Base-by-base conservation (phyloP, 2,329 filamentous ascomycete genomes). In the Cladorrhinum sp. region DNA sequence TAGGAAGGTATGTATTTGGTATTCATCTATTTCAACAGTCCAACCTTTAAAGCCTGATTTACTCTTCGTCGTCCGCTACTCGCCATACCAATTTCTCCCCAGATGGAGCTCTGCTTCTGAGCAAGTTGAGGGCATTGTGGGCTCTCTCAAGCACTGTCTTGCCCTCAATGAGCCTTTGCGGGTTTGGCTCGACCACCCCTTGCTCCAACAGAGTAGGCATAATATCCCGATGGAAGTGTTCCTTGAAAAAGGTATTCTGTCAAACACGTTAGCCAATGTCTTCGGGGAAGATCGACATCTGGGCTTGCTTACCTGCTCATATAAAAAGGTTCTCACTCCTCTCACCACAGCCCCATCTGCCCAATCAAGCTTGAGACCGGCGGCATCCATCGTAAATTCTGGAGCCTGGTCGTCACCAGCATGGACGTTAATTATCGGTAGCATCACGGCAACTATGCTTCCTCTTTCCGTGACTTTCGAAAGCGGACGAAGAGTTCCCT, bases 371-470 rank as follows among this genome's bases (percentile, higher is more conserved):
- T 77, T 74, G 10, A 70, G 74, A 7, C 71, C 72, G n/a, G 64
- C 50, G 1, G 78, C 78, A 54, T 85, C 81, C 80, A 85, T 83
- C 36, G 76, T 75, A 58, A 85, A 87, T 62, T 79, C 75, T 0
- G 85, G 84, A 60, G 71, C 73, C 18, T 77, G 72, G 0, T 73
- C 74, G 3, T 78, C 74, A 0, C 74, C 78, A 0, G 84, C 78
- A 62, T 86, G 80, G 49, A 72, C 77, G 50, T 85, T 64, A 59
- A 88, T 83, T 16, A 87, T 79, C 0, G 85, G 85, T 5, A 89
- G 70, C 72, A 88, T 78, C 16, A 87, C 72, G 0, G 84, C 85
- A 0, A 88, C 82, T 23, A 72, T 82, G 3, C 76, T 72, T 0
- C 82, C 82, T 1, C 57, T 69, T 60, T 76, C 71, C 0, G 81